Evolutionary conservation across 768 basidiomycete species (phyloP).

Genomic region (Lentinula detonsa): DNA sequence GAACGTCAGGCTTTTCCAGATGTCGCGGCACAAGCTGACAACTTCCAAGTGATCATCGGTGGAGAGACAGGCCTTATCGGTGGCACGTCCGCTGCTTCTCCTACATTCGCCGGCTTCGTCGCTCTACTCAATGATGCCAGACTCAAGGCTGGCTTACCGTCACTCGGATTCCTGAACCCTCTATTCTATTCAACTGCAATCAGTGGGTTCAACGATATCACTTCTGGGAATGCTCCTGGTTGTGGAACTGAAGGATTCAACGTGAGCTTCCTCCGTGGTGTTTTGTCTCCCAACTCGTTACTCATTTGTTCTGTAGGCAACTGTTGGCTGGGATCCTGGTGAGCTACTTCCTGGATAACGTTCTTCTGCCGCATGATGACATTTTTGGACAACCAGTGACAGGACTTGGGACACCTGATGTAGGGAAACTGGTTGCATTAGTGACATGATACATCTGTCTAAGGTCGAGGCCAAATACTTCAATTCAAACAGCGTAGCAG

Average conservation of each 20-base stretch:
- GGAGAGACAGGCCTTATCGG: background rate
- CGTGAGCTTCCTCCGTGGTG: slow-evolving; percentile 6
- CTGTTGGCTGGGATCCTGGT: slow-evolving; percentile 19
- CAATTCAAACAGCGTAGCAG: too few species aligned
- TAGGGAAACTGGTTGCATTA: background rate
- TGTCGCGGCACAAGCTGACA: slow-evolving; percentile 2
- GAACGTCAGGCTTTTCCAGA: background rate
- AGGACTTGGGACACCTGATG: slow-evolving; percentile 5
- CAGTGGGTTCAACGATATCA: slow-evolving; percentile 19
- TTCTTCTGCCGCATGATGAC: background rate
- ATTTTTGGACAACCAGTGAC: background rate
- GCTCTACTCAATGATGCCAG: slow-evolving; percentile 24
- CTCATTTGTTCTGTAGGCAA: slow-evolving; percentile 11
- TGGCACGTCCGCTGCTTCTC: slow-evolving; percentile 12
- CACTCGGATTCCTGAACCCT: slow-evolving; percentile 19
- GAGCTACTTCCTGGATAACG: background rate
- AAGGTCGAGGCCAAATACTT: background rate
- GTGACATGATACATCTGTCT: background rate
- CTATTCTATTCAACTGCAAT: slow-evolving; percentile 13
- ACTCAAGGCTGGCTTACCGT: slow-evolving; percentile 10
- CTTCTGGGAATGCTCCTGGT: slow-evolving; percentile 31
- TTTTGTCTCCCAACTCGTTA: background rate
- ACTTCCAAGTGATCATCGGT: slow-evolving; percentile 2
- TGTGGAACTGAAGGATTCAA: slow-evolving; percentile 37
- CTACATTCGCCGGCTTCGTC: slow-evolving; percentile 22